Percentiles rank a stretch among this genome's conserved stretches.
Conservation (phyloP, 805 yeast genomes). For the Kluyveromyces starmeri region DNA sequence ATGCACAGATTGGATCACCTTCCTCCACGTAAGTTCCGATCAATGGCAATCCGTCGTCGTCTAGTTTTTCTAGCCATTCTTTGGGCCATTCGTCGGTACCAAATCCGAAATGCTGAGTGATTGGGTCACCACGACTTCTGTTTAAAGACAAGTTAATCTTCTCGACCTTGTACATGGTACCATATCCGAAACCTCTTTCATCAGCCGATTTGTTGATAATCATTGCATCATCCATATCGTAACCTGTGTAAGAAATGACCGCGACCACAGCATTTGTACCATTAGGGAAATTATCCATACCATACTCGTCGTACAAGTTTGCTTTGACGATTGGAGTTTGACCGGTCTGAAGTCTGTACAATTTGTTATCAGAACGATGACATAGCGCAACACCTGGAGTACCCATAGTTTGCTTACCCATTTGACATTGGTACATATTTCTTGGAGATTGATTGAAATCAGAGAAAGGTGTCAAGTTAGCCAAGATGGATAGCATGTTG, state of each 20-base stretch:
- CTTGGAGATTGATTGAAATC: conserved; percentile 99
- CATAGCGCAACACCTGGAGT: conserved; percentile 94
- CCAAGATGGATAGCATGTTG: conserved; percentile 85
- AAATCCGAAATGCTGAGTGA: conserved; percentile 88
- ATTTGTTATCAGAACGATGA: conserved; percentile 90
- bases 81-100: conserved; percentile 92
- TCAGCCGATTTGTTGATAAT: conserved; percentile 94
- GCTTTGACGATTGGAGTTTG: conserved; percentile 98
- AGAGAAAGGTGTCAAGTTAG: conserved; percentile 95
- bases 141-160: conserved; percentile 71
- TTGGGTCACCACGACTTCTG: conserved; percentile 88
- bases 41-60: conserved; percentile 85
- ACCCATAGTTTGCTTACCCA: conserved; percentile 99
- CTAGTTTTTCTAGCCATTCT: conserved; percentile 80
- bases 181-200: conserved; percentile 96
- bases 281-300: conserved; percentile 97
- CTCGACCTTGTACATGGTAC: conserved; percentile 92
- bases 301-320: conserved; percentile 85
- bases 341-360: conserved; percentile 87
- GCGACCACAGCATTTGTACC: conserved; percentile 99
- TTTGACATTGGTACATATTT: conserved; percentile 99
- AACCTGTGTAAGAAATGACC: conserved; percentile 96
- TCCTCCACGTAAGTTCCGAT: conserved; percentile 83
- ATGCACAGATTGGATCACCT: conserved; percentile 94
- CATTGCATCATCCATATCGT: conserved; percentile 99